Evolutionary conservation across 805 yeast genomes (phyloP), one percentile per base, ranked within the genome.

Genomic region (Vanderwaltozyma tropicalis): DNA sequence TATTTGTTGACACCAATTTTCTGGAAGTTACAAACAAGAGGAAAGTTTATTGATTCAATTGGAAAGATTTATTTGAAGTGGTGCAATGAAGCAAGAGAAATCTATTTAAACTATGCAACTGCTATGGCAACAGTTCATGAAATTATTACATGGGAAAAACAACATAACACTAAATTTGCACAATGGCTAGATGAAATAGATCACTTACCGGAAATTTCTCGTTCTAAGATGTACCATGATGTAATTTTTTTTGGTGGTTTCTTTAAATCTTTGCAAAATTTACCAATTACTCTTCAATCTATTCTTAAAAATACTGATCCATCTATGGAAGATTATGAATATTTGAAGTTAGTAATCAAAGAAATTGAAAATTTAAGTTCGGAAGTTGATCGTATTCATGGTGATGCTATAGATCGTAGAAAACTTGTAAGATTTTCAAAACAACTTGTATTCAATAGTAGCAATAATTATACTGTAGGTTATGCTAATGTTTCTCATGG

Each of bases 21-120:
- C 24, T 61, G 63, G 40, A 71, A 80, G 31, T 63, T 83, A 31
- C 62, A 71, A 18, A 61, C 72, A 3, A 78, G 78, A 40, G 88
- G 89, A 0, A 80, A 78, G 35, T 78, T 75, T 41, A 71, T 85
- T 12, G 69, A 67, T 26, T 74, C 75, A 8, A 68, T 83, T 13
- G 82, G 81, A 3, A 76, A 74, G 33, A 66, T 82, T 10, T 74
- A 81, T 44, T 55, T 67, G 22, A 68, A 69, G 15, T 85, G 94
- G 94, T 66, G 78, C 2, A 61, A 62, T 21, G 67, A 64, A 16
- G 86, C 84, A 0, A 61, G 67, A 17, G 63, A 63, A 1, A 66
- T 76, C 0, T 76, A 81, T 37, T 45, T 76, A 16, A 63, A 62
- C 28, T 82, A 82, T 48, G 80, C 85, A 28, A 71, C 70, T 28